phyloP scores from a whole-genome alignment of 169 alveolate genomes.

The Pseudocohnilembus persalinus region DNA sequence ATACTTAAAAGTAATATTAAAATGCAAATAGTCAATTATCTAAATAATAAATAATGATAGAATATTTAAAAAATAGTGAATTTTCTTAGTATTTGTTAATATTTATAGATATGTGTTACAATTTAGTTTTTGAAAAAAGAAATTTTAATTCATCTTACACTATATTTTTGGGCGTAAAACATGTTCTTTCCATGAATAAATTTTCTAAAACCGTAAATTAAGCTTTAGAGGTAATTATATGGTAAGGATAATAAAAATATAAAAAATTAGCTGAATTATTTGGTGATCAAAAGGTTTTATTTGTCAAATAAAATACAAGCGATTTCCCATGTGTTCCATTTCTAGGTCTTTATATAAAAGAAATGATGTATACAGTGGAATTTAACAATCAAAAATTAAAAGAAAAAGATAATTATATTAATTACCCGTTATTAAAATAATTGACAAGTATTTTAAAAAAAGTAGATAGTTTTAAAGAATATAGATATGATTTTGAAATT shows the following conservation, averaged over 20 bases:
- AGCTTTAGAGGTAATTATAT: background rate
- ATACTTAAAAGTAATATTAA: too few species aligned
- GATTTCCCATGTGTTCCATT: background rate
- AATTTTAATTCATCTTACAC: background rate
- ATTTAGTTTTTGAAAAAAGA: too few species aligned
- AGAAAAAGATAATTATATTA: background rate
- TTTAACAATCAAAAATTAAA: too few species aligned
- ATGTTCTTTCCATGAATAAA: background rate
- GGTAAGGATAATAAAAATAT: background rate
- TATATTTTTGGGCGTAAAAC: background rate
- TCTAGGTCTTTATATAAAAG: background rate
- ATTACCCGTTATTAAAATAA: background rate
- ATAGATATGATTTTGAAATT: too few species aligned
- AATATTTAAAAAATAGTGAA: background rate
- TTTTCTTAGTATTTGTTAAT: too few species aligned
- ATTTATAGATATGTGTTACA: background rate
- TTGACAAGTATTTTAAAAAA: background rate
- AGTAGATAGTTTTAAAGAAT: background rate
- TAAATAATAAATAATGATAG: too few species aligned
- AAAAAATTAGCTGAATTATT: too few species aligned
- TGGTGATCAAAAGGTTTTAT: background rate
- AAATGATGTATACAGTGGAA: background rate
- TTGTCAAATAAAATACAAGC: background rate
- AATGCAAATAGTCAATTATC: too few species aligned
- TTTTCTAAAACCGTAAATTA: background rate